These are phyloP conservation scores for Ophiostoma angusticollis DNA, from an alignment of 2,329 filamentous ascomycete genomes.

Conservation along the genomic window DNA sequence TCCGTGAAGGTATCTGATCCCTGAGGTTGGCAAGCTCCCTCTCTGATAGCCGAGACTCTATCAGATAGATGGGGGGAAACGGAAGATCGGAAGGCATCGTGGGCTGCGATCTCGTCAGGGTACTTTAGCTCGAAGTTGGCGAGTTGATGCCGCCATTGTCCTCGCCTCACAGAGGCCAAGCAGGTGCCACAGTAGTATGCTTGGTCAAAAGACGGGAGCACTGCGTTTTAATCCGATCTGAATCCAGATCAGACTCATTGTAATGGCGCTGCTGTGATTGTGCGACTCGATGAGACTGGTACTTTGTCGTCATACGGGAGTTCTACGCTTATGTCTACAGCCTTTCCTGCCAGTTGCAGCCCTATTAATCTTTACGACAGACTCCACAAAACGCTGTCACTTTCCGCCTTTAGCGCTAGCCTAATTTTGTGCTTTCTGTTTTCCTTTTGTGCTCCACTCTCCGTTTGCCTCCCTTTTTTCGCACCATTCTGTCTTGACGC, in stretches of 20 bases:
- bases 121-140: not conserved
- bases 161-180: too few species aligned
- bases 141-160: not conserved
- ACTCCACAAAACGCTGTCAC: too few species aligned
- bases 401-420: conserved; percentile 8
- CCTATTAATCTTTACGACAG: too few species aligned
- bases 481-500: conserved; percentile 5
- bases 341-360: too few species aligned
- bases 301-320: too few species aligned
- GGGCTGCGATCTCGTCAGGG: not conserved
- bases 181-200: too few species aligned
- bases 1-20: conserved; percentile 50
- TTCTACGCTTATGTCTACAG: too few species aligned
- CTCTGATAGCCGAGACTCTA: conserved; percentile 54
- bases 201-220: too few species aligned
- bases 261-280: too few species aligned
- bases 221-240: too few species aligned
- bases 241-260: too few species aligned
- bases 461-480: conserved; percentile 9
- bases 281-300: too few species aligned
- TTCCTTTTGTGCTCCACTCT: conserved; percentile 3
- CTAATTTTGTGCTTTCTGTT: conserved; percentile 4
- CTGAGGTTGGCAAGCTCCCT: conserved; percentile 53
- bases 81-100: conserved; percentile 1
- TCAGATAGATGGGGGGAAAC: conserved; percentile 58